These are phyloP conservation scores for Themeda triandra DNA, from an alignment of 176 grass and related monocot species.

Conservation along the genomic window DNA sequence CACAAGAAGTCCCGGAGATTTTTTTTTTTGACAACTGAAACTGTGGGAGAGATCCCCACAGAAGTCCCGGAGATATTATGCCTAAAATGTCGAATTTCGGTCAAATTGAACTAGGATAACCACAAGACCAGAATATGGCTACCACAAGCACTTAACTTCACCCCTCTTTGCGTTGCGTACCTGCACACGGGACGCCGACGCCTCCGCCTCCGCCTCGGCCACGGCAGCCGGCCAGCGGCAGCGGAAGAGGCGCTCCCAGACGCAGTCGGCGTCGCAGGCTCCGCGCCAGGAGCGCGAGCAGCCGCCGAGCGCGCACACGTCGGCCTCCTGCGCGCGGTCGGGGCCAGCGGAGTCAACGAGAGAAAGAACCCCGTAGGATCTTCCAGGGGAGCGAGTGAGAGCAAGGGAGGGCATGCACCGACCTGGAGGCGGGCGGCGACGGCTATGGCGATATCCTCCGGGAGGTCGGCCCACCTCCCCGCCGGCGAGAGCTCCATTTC, in stretches of 20 bases:
- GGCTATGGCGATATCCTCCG: slow-evolving; percentile 45
- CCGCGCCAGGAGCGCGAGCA: slow-evolving; percentile 56
- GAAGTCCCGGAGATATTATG: not conserved
- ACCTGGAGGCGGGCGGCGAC: slow-evolving; percentile 55
- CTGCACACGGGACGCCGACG: slow-evolving; percentile 6
- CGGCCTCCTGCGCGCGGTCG: slow-evolving; percentile 36
- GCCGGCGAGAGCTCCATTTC: slow-evolving; percentile 8
- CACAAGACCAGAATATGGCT: not conserved
- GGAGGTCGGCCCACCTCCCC: slow-evolving; percentile 35
- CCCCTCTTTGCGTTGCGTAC: not conserved
- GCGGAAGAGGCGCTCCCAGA: slow-evolving; percentile 65
- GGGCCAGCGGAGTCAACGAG: slow-evolving; percentile 18
- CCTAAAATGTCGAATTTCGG: not conserved
- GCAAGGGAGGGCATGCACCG: not conserved
- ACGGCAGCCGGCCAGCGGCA: slow-evolving; percentile 44
- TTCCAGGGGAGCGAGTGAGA: not conserved
- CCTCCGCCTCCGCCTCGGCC: not conserved
- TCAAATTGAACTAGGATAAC: not conserved
- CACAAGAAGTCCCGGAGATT: not conserved
- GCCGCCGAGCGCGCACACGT: slow-evolving; percentile 59
- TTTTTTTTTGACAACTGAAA: too few relatives aligned
- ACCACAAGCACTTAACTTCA: not conserved
- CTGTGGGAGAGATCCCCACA: too few relatives aligned
- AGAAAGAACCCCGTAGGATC: not conserved
- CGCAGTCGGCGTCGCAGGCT: slow-evolving; percentile 52